A percentile compares a stretch with the other conserved stretches of the same genome.
phyloP scores from a whole-genome alignment of 768 basidiomycete genomes.

The Hemileccinum rubropunctum region DNA sequence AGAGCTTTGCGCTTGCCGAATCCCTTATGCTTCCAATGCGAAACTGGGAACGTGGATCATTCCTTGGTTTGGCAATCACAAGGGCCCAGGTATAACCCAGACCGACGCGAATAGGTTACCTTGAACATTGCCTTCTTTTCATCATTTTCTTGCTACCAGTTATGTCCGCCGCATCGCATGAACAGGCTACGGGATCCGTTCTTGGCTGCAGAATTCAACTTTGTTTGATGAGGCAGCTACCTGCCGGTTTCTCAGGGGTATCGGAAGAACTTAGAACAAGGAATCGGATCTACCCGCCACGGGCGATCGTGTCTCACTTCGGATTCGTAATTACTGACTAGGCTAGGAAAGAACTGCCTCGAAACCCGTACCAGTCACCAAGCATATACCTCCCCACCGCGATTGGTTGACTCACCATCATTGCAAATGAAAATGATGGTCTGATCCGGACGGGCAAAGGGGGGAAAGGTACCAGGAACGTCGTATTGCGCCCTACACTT shows the following conservation, averaged over 20 bases:
- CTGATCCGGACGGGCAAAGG: too few species aligned
- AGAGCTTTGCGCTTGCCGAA: too few species aligned
- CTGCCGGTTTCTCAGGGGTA: neutral
- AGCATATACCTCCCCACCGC: too few species aligned
- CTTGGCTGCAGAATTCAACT: too few species aligned
- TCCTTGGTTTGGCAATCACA: neutral
- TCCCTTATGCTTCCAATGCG: neutral
- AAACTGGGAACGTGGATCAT: neutral
- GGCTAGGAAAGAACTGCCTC: too few species aligned
- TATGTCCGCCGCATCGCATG: too few species aligned
- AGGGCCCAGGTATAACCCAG: neutral
- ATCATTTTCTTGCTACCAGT: neutral
- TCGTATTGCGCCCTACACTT: neutral
- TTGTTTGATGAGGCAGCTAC: too few species aligned
- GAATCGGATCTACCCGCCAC: neutral
- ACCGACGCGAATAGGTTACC: neutral
- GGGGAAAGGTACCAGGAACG: conserved; percentile 1
- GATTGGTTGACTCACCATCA: neutral
- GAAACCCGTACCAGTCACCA: too few species aligned
- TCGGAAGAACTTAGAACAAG: neutral
- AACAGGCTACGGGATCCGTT: too few species aligned
- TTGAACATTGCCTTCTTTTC: conserved; percentile 7
- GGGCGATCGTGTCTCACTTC: neutral
- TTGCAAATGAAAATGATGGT: too few species aligned
- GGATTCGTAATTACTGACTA: neutral